Evolutionary conservation across 441 rosid species (phyloP).

Genomic region (Geranium incanum): DNA sequence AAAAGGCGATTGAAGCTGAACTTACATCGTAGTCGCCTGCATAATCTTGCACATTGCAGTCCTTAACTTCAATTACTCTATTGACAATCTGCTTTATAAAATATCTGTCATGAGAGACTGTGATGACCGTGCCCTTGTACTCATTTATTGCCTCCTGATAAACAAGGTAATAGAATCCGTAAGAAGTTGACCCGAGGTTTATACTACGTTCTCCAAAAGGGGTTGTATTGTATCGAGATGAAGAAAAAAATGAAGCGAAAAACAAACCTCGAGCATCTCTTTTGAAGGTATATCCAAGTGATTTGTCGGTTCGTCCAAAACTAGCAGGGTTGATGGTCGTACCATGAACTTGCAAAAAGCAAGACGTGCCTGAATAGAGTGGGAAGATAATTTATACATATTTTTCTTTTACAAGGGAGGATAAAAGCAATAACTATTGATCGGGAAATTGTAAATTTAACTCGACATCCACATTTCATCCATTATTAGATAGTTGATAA

Average conservation of each 20-base stretch:
- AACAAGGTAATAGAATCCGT: slow-evolving; percentile 10
- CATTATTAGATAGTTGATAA: neutral
- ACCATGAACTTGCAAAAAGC: slow-evolving; percentile 98
- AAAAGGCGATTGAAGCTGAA: neutral
- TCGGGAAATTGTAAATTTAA: neutral
- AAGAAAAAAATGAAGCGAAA: slow-evolving; percentile 1
- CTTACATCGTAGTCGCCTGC: slow-evolving; percentile 80
- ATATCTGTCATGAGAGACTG: slow-evolving; percentile 85
- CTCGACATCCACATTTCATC: neutral
- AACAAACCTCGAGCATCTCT: slow-evolving; percentile 92
- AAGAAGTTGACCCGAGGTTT: slow-evolving; percentile 5
- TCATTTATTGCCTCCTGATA: slow-evolving; percentile 84
- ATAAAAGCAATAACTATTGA: neutral
- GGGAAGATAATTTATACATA: slow-evolving; percentile 9
- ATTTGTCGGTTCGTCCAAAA: slow-evolving; percentile 92
- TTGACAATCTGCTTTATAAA: slow-evolving; percentile 91
- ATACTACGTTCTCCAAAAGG: neutral
- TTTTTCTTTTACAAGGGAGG: neutral
- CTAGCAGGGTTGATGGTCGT: slow-evolving; percentile 70
- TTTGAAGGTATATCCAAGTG: slow-evolving; percentile 93
- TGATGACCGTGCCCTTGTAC: slow-evolving; percentile 71
- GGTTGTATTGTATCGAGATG: neutral
- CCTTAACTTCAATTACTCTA: slow-evolving; percentile 79
- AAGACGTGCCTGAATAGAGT: slow-evolving; percentile 58
- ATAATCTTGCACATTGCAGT: slow-evolving; percentile 62